These are phyloP conservation scores for Thermomyces lanuginosus DNA, from an alignment of 2,329 filamentous ascomycete species.

Conservation along the genomic window DNA sequence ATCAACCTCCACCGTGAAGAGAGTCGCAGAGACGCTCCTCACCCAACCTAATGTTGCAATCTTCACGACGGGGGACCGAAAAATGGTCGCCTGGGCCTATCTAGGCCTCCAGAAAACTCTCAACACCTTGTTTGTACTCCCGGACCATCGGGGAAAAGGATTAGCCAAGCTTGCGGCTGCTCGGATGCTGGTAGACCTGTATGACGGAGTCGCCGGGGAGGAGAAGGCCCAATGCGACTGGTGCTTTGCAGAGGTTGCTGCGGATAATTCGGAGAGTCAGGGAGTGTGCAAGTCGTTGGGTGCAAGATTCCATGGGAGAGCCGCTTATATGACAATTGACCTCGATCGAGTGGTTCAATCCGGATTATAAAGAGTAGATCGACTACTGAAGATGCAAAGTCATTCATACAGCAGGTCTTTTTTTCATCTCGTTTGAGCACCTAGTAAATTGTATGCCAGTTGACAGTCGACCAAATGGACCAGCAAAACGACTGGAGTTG, in stretches of 20 bases:
- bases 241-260: slow-evolving; percentile 3
- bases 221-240: slow-evolving; percentile 2
- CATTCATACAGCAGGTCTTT: too few species aligned
- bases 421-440: too few species aligned
- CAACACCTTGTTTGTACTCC: slow-evolving; percentile 2
- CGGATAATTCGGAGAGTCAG: slow-evolving; percentile 3
- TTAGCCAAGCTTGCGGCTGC: slow-evolving; percentile 3
- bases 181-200: slow-evolving; percentile 1
- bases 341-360: background rate
- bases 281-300: slow-evolving; percentile 3
- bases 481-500: too few species aligned
- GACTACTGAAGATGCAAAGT: slow-evolving; percentile 1
- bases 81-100: slow-evolving; percentile 3
- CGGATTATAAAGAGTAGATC: background rate
- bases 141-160: slow-evolving; percentile 1
- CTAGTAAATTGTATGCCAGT: too few species aligned
- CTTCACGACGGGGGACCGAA: background rate
- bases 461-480: too few species aligned
- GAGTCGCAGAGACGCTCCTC: slow-evolving; percentile 1
- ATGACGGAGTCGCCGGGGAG: background rate
- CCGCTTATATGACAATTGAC: background rate
- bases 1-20: slow-evolving; percentile 2
- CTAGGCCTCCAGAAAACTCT: slow-evolving; percentile 3
- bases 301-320: slow-evolving; percentile 1
- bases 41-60: slow-evolving; percentile 1